Evolutionary conservation across 2,329 filamentous ascomycete species (phyloP).

Genomic region (Grosmannia penicillata): DNA sequence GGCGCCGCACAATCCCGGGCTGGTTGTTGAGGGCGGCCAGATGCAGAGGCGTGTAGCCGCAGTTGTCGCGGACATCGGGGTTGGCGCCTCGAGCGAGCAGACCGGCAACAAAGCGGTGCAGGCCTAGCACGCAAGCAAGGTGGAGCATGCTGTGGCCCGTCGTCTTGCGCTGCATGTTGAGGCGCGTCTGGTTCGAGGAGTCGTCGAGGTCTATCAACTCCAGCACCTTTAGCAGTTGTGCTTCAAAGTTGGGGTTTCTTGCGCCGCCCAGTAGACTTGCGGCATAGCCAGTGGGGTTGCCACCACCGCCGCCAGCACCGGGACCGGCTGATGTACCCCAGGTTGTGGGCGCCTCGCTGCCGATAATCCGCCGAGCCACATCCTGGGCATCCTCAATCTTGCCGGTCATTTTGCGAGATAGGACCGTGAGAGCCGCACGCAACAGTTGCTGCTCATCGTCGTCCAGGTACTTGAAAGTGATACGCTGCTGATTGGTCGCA

Average conservation of each 20-base stretch:
- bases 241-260: constrained; percentile 41
- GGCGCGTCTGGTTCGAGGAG: constrained; percentile 48
- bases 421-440: constrained; percentile 48
- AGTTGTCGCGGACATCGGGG: constrained; percentile 58
- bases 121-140: constrained; percentile 59
- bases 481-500: constrained; percentile 23
- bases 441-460: constrained; percentile 56
- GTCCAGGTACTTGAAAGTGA: constrained; percentile 59
- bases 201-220: constrained; percentile 69
- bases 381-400: constrained; percentile 46
- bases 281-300: constrained; percentile 23
- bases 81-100: constrained; percentile 66
- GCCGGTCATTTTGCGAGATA: constrained; percentile 45
- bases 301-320: constrained; percentile 7
- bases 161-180: constrained; percentile 45
- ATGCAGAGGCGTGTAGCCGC: constrained; percentile 71
- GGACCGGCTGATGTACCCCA: constrained; percentile 25
- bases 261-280: constrained; percentile 15
- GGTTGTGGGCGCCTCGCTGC: constrained; percentile 25
- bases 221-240: constrained; percentile 56
- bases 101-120: constrained; percentile 61
- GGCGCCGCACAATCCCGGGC: constrained; percentile 57
- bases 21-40: constrained; percentile 66
- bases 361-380: constrained; percentile 45
- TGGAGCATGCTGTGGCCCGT: constrained; percentile 74